These are phyloP conservation scores for Lachnellula hyalina DNA, from an alignment of 2,329 filamentous ascomycete genomes.

Conservation along the genomic window DNA sequence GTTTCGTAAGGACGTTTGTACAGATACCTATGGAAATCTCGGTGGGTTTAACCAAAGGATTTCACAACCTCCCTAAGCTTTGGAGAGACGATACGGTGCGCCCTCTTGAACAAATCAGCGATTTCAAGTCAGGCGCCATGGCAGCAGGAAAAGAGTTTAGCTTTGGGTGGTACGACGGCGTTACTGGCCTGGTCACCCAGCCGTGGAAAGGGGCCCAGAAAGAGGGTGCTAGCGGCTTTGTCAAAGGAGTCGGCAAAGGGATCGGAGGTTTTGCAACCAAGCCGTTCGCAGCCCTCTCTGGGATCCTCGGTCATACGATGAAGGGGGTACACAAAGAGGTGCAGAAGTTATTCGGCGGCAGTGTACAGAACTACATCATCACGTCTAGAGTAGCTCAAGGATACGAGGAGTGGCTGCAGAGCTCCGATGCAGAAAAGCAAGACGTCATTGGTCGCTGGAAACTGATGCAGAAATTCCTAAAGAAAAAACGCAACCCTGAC, in stretches of 20 bases:
- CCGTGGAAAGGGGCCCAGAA: conserved; percentile 53
- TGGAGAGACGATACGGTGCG: conserved; percentile 68
- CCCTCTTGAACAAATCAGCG: conserved; percentile 55
- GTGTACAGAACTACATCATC: conserved; percentile 72
- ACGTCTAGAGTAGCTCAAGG: conserved; percentile 70
- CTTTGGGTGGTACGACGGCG: conserved; percentile 60
- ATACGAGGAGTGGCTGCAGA: conserved; percentile 52
- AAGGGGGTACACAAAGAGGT: conserved; percentile 60
- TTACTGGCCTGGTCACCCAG: conserved; percentile 56
- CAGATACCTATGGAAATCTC: conserved; percentile 54
- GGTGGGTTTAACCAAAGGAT: conserved; percentile 60
- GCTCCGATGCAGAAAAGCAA: conserved; percentile 51
- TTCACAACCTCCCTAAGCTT: conserved; percentile 64
- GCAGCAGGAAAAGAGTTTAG: conserved; percentile 57
- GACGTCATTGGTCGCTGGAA: conserved; percentile 56
- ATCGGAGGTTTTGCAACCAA: conserved; percentile 60
- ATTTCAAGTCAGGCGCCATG: conserved; percentile 56
- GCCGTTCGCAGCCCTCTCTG: conserved; percentile 55
- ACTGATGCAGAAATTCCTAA: conserved; percentile 26
- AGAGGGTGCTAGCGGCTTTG: conserved; percentile 46
- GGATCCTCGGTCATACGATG: conserved; percentile 56
- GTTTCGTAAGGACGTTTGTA: conserved; percentile 24
- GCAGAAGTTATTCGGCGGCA: conserved; percentile 56
- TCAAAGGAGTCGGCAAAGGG: conserved; percentile 53
- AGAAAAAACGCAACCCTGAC: conserved; percentile 8